Percentiles rank a stretch among this genome's conserved stretches.
These are phyloP conservation scores for Cryphonectria parasitica DNA, from an alignment of 2,329 filamentous ascomycete genomes.

Conservation along the genomic window DNA sequence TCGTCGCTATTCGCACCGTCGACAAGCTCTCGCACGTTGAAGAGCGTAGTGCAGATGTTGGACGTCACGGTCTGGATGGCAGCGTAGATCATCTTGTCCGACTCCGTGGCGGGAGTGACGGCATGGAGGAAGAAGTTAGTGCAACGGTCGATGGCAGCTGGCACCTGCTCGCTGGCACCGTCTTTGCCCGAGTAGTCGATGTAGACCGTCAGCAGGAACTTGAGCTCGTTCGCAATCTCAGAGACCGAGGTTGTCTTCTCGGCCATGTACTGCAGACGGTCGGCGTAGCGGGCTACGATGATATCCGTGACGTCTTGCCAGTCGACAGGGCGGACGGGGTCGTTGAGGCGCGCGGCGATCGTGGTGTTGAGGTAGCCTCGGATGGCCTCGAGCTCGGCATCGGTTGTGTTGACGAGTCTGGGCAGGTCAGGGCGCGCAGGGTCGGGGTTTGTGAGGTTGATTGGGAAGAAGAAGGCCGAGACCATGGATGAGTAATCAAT, in stretches of 20 bases:
- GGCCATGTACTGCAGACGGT: constrained; percentile 52
- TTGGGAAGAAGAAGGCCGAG: constrained; percentile 54
- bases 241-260: constrained; percentile 35
- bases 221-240: constrained; percentile 42
- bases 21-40: constrained; percentile 36
- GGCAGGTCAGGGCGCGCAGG: constrained; percentile 34
- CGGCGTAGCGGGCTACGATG: constrained; percentile 64
- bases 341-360: constrained; percentile 38
- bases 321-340: constrained; percentile 45
- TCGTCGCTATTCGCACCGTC: background rate
- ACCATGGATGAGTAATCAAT: constrained; percentile 57
- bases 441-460: constrained; percentile 52
- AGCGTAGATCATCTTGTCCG: constrained; percentile 50
- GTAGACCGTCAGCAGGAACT: constrained; percentile 46
- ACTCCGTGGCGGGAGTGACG: constrained; percentile 37
- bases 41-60: constrained; percentile 44
- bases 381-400: constrained; percentile 34
- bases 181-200: constrained; percentile 45
- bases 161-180: constrained; percentile 38
- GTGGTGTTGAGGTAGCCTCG: constrained; percentile 39
- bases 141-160: constrained; percentile 51
- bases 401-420: constrained; percentile 32
- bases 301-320: constrained; percentile 73
- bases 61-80: constrained; percentile 46
- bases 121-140: constrained; percentile 48